Evolutionary conservation across 1,139 yeast species (phyloP), one percentile per base, ranked within the genome.

Genomic region (Hanseniaspora gamundiae): DNA sequence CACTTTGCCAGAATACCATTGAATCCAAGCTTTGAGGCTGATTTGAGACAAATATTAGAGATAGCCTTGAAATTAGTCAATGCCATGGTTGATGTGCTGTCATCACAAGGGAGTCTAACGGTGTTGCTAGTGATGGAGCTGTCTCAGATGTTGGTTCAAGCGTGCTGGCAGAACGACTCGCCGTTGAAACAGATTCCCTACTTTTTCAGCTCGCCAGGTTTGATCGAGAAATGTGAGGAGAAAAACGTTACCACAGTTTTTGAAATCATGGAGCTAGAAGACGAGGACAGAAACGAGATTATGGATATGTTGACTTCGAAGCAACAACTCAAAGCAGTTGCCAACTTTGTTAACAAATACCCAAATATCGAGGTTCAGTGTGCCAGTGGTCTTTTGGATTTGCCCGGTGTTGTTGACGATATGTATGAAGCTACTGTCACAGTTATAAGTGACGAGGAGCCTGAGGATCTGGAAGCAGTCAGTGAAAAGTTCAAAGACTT

Each of bases 81-180:
- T 51, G 86, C 91, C 0, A 67, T 78, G 46, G 79, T 85, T 26
- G 96, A 91, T 59, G 66, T 80, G 1, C 64, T 87, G 39, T 78
- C 95, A 0, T 76, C 88, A 50, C 88, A 85, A 47, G 96, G 97
- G 0, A 69, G 71, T 50, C 63, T 88, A 55, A 83, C 78, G 58
- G 87, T 95, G 0, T 69, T 86, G 51, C 72, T 73, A 44, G 93
- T 87, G 0, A 85, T 91, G 83, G 97, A 91, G 58, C 59, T 88
- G 46, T 74, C 84, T 1, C 98, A 91, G 57, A 84, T 87, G 94
- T 65, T 86, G 10, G 77, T 82, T 1, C 98, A 91, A 60, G 94
- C 82, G 0, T 66, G 83, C 24, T 87, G 95, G 95, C 84, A 78
- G 52, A 69, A 76, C 22, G 95, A 85, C 46, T 74, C 76, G 42